Evolutionary conservation across 2,329 filamentous ascomycete genomes (phyloP), one percentile per base, ranked within the genome.

Genomic region (Mollisiaceae sp.): DNA sequence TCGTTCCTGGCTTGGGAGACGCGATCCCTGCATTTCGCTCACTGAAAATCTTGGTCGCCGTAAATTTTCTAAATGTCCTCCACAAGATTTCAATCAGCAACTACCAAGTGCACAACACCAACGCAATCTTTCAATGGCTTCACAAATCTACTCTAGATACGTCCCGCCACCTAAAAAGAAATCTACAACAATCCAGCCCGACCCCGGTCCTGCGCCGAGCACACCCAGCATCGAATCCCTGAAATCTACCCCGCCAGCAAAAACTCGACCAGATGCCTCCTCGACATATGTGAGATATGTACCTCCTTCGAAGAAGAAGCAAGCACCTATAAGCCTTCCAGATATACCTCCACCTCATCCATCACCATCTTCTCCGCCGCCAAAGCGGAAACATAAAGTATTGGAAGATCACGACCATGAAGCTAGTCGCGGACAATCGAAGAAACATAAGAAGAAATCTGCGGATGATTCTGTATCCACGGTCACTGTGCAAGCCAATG

Each of bases 271-370:
- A 15, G 73, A 75, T 72, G 72, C 73, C 12, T 76, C 73, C 38
- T 65, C 71, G 41, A 73, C 71, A 8, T 75, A 75, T 63, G 65
- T 70, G n/a, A 70, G 74, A 66, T 76, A 75, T 66, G 63, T 75
- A 39, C 74, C 73, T 35, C 65, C 72, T n/a, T 65, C 69, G 11
- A 75, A 73, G 52, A 22, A 59, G 8, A 71, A 66, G 59, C 41
- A 18, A 32, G 57, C 22, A 15, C 15, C 52, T 18, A 14, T 20
- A 18, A 61, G 56, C 38, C 20, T 50, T 58, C 47, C 59, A 52
- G 20, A n/a, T 15, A 9, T 41, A 35, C 4, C 60, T 67, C 50
- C 56, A 27, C 5, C 18, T 35, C 15, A 47, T 24, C 8, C 41
- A 20, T 12, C 32, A 32, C n/a, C 43, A 39, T 6, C 45, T 32